phyloP scores from a whole-genome alignment of 2,329 filamentous ascomycete species.

The Huntiella bhutanensis region DNA sequence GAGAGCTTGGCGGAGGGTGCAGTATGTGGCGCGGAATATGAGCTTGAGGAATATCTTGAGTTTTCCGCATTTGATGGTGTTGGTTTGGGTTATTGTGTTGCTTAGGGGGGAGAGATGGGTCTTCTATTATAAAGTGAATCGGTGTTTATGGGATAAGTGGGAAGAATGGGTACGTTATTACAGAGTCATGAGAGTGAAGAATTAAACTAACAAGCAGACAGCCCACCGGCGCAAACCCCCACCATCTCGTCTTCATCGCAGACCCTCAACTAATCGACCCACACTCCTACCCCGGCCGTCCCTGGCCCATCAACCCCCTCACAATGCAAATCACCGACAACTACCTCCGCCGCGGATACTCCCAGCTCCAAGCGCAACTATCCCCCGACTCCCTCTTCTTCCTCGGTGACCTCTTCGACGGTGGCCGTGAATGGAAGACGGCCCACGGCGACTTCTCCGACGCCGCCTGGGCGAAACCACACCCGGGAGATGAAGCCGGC shows the following conservation, averaged over 20 bases:
- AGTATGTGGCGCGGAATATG: slow-evolving; percentile 22
- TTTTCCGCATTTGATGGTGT: slow-evolving; percentile 47
- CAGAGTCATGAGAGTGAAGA: background rate
- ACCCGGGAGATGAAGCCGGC: slow-evolving; percentile 32
- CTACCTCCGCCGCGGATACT: slow-evolving; percentile 70
- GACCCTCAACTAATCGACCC: slow-evolving; percentile 87
- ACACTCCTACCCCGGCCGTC: slow-evolving; percentile 78
- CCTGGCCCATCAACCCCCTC: slow-evolving; percentile 36
- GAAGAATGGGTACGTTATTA: slow-evolving; percentile 61
- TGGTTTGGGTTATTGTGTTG: slow-evolving; percentile 57
- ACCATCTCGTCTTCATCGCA: slow-evolving; percentile 68
- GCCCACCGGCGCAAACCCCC: slow-evolving; percentile 61
- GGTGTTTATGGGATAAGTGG: slow-evolving; percentile 73
- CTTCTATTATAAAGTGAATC: slow-evolving; percentile 50
- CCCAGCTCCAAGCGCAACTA: slow-evolving; percentile 53
- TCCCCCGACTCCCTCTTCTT: slow-evolving; percentile 82
- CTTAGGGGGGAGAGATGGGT: slow-evolving; percentile 72
- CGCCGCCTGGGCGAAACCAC: slow-evolving; percentile 35
- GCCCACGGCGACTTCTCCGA: slow-evolving; percentile 38
- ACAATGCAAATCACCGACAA: slow-evolving; percentile 57
- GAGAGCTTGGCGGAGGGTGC: slow-evolving; percentile 8
- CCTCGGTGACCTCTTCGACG: slow-evolving; percentile 86
- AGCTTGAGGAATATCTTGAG: slow-evolving; percentile 33
- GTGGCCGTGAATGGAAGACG: slow-evolving; percentile 86
- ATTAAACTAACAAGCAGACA: slow-evolving; percentile 20